A percentile compares a stretch with the other conserved stretches of the same genome.
These are phyloP conservation scores for Leersia perrieri DNA, from an alignment of 176 grass and related monocot species.

Conservation along the genomic window DNA sequence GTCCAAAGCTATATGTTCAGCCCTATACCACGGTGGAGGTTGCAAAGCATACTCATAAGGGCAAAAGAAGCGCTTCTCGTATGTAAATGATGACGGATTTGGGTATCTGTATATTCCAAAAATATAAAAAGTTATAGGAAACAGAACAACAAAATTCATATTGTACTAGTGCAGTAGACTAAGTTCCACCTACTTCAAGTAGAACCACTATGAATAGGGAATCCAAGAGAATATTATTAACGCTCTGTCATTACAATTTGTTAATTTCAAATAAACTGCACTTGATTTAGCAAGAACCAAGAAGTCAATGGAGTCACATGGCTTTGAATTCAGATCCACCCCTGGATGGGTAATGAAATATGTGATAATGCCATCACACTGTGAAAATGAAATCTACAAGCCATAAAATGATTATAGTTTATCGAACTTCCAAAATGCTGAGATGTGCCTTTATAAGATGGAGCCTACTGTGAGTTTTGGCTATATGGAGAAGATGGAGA, in stretches of 20 bases:
- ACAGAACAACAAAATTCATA: not conserved
- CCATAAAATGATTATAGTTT: too few relatives aligned
- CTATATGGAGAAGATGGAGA: not conserved
- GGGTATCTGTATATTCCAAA: constrained; percentile 64
- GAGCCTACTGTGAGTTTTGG: not conserved
- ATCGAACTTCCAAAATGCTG: not conserved
- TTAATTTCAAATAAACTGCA: not conserved
- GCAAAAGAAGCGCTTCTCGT: constrained; percentile 75
- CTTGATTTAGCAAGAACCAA: not conserved
- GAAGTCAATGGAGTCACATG: not conserved
- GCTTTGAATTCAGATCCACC: not conserved
- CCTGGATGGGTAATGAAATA: not conserved
- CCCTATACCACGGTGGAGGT: constrained; percentile 69
- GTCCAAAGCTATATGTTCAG: constrained; percentile 91
- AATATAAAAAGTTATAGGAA: not conserved
- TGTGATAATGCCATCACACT: not conserved
- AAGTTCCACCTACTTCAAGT: not conserved
- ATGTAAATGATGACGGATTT: constrained; percentile 86
- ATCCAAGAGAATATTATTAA: not conserved
- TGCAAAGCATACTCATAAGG: constrained; percentile 95
- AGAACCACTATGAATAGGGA: not conserved
- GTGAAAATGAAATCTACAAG: not conserved
- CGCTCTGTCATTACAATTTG: not conserved
- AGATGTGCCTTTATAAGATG: not conserved
- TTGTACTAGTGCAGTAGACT: not conserved